Base-by-base conservation (phyloP, 1,139 yeast species). In the Taphrina confusa region DNA sequence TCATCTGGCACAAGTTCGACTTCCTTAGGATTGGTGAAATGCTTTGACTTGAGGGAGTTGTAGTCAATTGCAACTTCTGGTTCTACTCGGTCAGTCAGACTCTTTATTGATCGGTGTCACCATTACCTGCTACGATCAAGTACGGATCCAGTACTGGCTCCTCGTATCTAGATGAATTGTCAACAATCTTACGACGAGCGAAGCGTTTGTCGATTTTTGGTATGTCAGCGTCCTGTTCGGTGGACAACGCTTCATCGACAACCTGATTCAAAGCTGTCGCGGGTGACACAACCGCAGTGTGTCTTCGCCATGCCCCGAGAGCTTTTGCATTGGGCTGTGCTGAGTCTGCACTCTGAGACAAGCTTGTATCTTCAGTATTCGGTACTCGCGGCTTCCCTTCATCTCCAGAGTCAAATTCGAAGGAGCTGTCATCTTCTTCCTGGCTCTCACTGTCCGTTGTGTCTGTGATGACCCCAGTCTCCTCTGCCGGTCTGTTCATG, bases 121-220 rank as follows among this genome's bases (percentile, higher is more conserved):
- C 31, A n/a, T 27, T 16, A 30, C 51, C 58, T n/a, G 45, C 51
- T 4, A 33, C n/a, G 18, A 23, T 34, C 25, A 54, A 28, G 20
- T 54, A 36, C 22, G 58, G 58, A 46, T 54, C 58, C 30, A 54
- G 36, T 16, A 33, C 39, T 18, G 49, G 36, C 22, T 54, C 58
- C n/a, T 54, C 58, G 27, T 54, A 54, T 23, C 58, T 20, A 20
- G 51, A 54, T 28, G 58, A 54, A 18, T 54, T 54, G 51, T 54
- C 58, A 31, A 54, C 51, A 12, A 54, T 14, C 31, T 54, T 54
- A 22, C 58, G 45, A 12, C 58, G 50, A 9, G 51, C 58, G 34
- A 42, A 54, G 25, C 34, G 36, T 18, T 28, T 36, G 33, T 42
- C 40, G 14, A n/a, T 22, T 12, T 33, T 34, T 3, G 34, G 27